phyloP scores from a whole-genome alignment of 2,329 filamentous ascomycete species.

The Raffaelea ambrosiae region DNA sequence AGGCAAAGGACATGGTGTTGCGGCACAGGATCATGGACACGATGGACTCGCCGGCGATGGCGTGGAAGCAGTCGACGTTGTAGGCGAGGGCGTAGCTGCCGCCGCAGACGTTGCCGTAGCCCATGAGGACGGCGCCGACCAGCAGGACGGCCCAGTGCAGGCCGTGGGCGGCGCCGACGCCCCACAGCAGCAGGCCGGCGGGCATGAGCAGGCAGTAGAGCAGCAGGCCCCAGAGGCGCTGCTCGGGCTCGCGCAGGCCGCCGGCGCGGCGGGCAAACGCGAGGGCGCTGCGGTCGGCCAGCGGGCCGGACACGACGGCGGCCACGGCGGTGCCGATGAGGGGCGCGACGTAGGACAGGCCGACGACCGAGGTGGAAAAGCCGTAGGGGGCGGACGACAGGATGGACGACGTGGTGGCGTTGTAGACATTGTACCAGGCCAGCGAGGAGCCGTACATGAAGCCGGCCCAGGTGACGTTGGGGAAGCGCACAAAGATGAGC shows the following conservation, averaged over 20 bases:
- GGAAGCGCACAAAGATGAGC: conserved; percentile 7
- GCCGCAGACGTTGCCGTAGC: conserved; percentile 28
- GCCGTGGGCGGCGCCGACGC: not conserved
- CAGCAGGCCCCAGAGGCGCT: conserved; percentile 19
- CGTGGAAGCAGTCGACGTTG: conserved; percentile 30
- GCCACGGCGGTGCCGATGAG: conserved; percentile 15
- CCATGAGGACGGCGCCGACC: conserved; percentile 30
- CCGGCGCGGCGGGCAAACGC: conserved; percentile 29
- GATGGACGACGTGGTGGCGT: conserved; percentile 15
- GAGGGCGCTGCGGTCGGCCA: conserved; percentile 15
- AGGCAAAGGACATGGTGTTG: conserved; percentile 18
- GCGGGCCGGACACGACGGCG: conserved; percentile 13
- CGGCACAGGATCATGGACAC: conserved; percentile 18
- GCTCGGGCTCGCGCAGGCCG: conserved; percentile 25
- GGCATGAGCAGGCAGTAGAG: conserved; percentile 13
- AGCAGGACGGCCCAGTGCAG: conserved; percentile 23
- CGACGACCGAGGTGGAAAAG: conserved; percentile 13
- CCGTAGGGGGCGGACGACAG: conserved; percentile 15
- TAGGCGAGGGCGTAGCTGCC: conserved; percentile 30
- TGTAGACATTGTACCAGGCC: conserved; percentile 19
- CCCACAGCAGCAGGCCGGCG: conserved; percentile 14
- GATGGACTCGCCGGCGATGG: conserved; percentile 16
- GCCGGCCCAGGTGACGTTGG: conserved; percentile 12
- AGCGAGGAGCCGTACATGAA: conserved; percentile 19
- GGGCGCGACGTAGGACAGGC: conserved; percentile 13